These are phyloP conservation scores for Xylaria intraflava DNA, from an alignment of 495 filamentous ascomycete genomes.

Conservation along the genomic window DNA sequence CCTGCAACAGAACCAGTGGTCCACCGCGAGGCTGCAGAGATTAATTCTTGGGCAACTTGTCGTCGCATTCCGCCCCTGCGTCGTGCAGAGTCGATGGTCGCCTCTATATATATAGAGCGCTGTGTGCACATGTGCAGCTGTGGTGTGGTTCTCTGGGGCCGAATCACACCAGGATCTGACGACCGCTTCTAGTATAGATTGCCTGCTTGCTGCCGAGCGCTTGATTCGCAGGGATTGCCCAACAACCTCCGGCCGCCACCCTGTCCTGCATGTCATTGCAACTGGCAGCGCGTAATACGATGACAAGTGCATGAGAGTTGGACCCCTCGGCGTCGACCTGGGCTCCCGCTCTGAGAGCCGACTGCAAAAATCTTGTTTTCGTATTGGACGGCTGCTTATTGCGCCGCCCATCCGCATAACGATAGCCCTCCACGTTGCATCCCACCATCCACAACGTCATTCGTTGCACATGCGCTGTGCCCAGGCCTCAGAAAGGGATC, in stretches of 20 bases:
- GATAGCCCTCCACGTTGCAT: conserved; percentile 1
- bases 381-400: conserved; percentile 5
- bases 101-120: no score
- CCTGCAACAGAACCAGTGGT: no score
- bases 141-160: no score
- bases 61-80: background rate
- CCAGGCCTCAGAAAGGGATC: background rate
- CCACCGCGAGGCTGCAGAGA: no score
- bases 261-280: conserved; percentile 1
- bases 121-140: no score
- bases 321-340: background rate
- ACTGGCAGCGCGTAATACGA: conserved; percentile 7
- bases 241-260: background rate
- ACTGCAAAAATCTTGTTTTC: conserved; percentile 6
- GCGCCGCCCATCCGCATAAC: conserved; percentile 3
- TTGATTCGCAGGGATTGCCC: background rate
- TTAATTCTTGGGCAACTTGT: no score
- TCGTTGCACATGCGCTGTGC: background rate
- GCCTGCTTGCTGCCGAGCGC: background rate
- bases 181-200: background rate
- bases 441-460: conserved; percentile 6
- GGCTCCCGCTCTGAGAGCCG: background rate
- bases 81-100: background rate
- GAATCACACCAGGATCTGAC: no score
- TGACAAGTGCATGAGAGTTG: conserved; percentile 10